phyloP scores from a whole-genome alignment of 23 red algal species.

The Cyanidioschyzon merolae region DNA sequence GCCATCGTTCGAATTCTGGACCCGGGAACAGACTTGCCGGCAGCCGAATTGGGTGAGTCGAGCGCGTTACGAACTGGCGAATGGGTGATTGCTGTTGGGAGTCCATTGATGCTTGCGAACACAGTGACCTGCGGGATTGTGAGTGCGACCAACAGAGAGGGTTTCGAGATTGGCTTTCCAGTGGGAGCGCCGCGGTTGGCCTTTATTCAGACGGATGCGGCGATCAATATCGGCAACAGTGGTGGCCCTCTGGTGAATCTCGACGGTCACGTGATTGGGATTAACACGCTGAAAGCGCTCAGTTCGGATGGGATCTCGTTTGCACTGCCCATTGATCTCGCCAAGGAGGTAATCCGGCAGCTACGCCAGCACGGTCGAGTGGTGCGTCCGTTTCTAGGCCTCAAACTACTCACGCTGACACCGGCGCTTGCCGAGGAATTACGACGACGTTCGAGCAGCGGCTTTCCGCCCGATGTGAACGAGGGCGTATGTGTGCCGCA shows the following conservation, averaged over 20 bases:
- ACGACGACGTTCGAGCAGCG: conserved; percentile 39
- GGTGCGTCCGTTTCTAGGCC: conserved; percentile 62
- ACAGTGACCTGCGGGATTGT: conserved; percentile 69
- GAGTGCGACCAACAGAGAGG: conserved; percentile 52
- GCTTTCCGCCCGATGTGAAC: conserved; percentile 43
- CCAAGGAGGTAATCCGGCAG: conserved; percentile 63
- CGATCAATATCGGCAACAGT: conserved; percentile 85
- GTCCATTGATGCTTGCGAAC: conserved; percentile 71
- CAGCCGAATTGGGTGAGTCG: conserved; percentile 54
- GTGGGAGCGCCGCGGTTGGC: conserved; percentile 38
- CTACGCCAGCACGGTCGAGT: conserved; percentile 63
- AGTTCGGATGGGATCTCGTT: conserved; percentile 77
- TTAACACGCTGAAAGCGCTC: conserved; percentile 73
- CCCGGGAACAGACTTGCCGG: conserved; percentile 25
- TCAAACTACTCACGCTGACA: conserved; percentile 59
- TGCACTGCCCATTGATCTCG: conserved; percentile 82
- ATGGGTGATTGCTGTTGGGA: conserved; percentile 78
- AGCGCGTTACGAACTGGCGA: conserved; percentile 55
- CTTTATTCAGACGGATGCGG: conserved; percentile 81
- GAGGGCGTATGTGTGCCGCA: conserved; percentile 61
- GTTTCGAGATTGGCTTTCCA: conserved; percentile 35
- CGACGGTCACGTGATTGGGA: conserved; percentile 85
- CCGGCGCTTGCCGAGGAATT: conserved; percentile 64
- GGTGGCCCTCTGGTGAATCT: conserved; percentile 78
- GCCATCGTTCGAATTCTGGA: conserved; percentile 24